Evolutionary conservation across 768 basidiomycete genomes (phyloP).

Genomic region (Clitopilus hobsonii): DNA sequence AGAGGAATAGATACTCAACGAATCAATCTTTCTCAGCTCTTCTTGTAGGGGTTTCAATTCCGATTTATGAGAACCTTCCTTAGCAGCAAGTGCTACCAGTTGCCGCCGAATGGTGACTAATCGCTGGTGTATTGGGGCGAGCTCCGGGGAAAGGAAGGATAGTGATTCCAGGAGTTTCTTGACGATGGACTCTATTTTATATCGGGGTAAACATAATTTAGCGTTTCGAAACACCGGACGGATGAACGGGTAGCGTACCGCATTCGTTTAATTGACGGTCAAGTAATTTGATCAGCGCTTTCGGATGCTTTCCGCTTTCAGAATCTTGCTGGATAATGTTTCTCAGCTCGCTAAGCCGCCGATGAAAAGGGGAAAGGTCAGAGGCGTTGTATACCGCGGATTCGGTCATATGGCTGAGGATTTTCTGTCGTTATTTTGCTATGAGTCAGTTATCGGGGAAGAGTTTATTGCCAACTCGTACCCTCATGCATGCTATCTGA

Average conservation of each 20-base stretch:
- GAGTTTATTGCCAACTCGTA: constrained; percentile 35
- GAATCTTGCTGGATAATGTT: constrained; percentile 82
- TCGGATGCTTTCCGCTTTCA: constrained; percentile 77
- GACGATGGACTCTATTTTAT: constrained; percentile 63
- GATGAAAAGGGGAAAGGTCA: constrained; percentile 85
- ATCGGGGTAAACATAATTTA: not conserved
- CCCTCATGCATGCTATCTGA: constrained; percentile 93
- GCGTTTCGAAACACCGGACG: constrained; percentile 11
- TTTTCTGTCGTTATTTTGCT: constrained; percentile 56
- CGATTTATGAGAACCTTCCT: constrained; percentile 77
- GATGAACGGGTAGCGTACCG: constrained; percentile 44
- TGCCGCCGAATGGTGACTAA: constrained; percentile 86
- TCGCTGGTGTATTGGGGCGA: constrained; percentile 86
- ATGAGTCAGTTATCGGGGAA: not conserved
- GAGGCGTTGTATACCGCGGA: constrained; percentile 90
- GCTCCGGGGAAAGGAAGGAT: constrained; percentile 83
- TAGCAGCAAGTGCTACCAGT: constrained; percentile 83
- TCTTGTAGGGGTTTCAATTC: constrained; percentile 89
- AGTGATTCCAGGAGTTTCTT: constrained; percentile 78
- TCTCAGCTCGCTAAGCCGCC: constrained; percentile 76
- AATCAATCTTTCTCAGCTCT: constrained; percentile 93
- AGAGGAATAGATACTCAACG: constrained; percentile 63
- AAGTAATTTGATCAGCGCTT: constrained; percentile 83
- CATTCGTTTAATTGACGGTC: constrained; percentile 90
- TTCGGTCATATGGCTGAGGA: constrained; percentile 93